Evolutionary conservation across 2,329 filamentous ascomycete species (phyloP).

Genomic region (Pseudogymnoascus sp.): DNA sequence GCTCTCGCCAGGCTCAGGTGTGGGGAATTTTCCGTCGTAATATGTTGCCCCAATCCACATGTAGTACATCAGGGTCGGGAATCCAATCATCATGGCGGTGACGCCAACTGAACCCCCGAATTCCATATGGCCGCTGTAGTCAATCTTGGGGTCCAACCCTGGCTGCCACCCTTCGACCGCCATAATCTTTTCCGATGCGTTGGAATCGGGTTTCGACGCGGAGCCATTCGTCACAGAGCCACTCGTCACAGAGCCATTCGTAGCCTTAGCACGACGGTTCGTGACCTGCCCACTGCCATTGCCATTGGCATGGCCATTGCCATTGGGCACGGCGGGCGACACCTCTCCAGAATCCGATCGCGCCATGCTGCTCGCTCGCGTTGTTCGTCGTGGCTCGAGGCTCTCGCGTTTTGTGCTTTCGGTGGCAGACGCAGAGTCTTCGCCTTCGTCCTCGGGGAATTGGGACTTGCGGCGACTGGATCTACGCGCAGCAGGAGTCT

Average conservation of each 20-base stretch:
- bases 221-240: conserved; percentile 7
- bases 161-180: conserved; percentile 48
- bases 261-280: background rate
- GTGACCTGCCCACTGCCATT: conserved; percentile 11
- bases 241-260: conserved; percentile 8
- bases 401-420: conserved; percentile 21
- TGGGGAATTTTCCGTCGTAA: conserved; percentile 77
- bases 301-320: conserved; percentile 13
- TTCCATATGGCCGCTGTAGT: conserved; percentile 60
- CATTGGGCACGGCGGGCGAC: conserved; percentile 7
- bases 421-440: conserved; percentile 28
- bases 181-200: conserved; percentile 14
- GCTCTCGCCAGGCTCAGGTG: conserved; percentile 55
- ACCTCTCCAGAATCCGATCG: conserved; percentile 8
- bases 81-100: conserved; percentile 77
- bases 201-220: conserved; percentile 10
- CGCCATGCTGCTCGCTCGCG: conserved; percentile 6
- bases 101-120: conserved; percentile 85
- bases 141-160: conserved; percentile 52
- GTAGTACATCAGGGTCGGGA: conserved; percentile 96
- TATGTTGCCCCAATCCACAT: conserved; percentile 97
- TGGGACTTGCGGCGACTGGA: conserved; percentile 33
- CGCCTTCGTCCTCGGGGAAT: conserved; percentile 24
- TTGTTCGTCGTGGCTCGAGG: conserved; percentile 18
- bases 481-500: conserved; percentile 39